A percentile compares a stretch with the other conserved stretches of the same genome.
Evolutionary conservation across 2,329 filamentous ascomycete species (phyloP).

Genomic region (Reticulascus tulasneorum): DNA sequence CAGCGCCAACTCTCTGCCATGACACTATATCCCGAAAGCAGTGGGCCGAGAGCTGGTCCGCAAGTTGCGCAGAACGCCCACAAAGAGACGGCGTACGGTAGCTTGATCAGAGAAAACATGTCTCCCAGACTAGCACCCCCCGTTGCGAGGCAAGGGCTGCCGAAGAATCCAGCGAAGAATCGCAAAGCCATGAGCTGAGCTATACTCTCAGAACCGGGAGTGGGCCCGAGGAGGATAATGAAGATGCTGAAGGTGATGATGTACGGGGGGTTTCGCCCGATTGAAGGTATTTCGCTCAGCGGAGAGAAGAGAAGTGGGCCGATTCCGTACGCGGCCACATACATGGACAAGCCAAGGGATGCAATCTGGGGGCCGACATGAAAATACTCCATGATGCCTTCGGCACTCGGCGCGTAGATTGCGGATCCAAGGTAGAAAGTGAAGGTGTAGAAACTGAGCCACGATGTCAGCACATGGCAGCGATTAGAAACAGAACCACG

Average conservation of each 20-base stretch:
- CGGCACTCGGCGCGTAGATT: conserved; percentile 7
- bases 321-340: conserved; percentile 8
- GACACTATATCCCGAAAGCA: conserved; percentile 8
- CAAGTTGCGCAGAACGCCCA: conserved; percentile 6
- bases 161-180: conserved; percentile 10
- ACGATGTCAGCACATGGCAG: background rate
- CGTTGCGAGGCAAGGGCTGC: conserved; percentile 10
- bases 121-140: conserved; percentile 11
- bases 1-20: conserved; percentile 17
- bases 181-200: conserved; percentile 8
- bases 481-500: too few species aligned
- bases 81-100: conserved; percentile 4
- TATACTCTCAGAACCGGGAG: conserved; percentile 2
- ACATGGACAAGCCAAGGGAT: conserved; percentile 6
- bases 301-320: conserved; percentile 1
- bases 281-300: conserved; percentile 7
- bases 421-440: conserved; percentile 10
- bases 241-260: conserved; percentile 10
- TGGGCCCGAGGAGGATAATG: conserved; percentile 5
- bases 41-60: conserved; percentile 7
- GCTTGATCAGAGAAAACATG: conserved; percentile 11
- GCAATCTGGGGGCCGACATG: conserved; percentile 4
- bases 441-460: conserved; percentile 1
- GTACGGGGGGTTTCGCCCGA: conserved; percentile 11
- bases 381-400: conserved; percentile 4